These are phyloP conservation scores for Naganishia kalamii DNA, from an alignment of 768 basidiomycete species.

Conservation along the genomic window DNA sequence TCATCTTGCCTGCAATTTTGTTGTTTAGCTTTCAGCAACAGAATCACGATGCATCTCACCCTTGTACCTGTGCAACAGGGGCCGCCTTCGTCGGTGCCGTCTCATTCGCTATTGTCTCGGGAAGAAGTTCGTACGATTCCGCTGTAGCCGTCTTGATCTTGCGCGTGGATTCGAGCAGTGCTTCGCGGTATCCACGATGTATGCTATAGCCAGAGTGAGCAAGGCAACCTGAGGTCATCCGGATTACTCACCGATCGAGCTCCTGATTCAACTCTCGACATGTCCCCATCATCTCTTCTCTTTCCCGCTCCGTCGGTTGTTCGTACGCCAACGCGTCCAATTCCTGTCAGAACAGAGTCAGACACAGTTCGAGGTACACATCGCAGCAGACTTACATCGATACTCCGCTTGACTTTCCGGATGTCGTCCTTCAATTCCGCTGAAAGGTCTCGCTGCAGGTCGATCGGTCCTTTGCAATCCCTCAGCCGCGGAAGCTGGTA, in stretches of 20 bases:
- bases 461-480: constrained; percentile 62
- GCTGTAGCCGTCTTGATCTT: constrained; percentile 55
- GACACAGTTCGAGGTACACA: no score
- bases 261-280: neutral
- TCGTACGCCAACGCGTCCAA: constrained; percentile 69
- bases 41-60: neutral
- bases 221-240: neutral
- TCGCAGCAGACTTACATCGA: constrained; percentile 56
- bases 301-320: constrained; percentile 55
- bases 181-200: constrained; percentile 60
- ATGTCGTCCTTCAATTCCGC: constrained; percentile 73
- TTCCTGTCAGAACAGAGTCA: constrained; percentile 41
- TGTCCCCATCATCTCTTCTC: constrained; percentile 43
- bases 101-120: constrained; percentile 49
- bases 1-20: constrained; percentile 55
- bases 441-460: constrained; percentile 64
- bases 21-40: neutral
- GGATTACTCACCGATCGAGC: neutral
- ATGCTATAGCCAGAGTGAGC: constrained; percentile 54
- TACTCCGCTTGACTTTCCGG: constrained; percentile 55
- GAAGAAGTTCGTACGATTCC: constrained; percentile 64
- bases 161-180: constrained; percentile 60
- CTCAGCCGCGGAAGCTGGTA: constrained; percentile 71
- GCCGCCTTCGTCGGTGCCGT: neutral
- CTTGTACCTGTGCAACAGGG: neutral